Conservation (phyloP, 1,284 basidiomycete genomes). For the Peniophora sp. region DNA sequence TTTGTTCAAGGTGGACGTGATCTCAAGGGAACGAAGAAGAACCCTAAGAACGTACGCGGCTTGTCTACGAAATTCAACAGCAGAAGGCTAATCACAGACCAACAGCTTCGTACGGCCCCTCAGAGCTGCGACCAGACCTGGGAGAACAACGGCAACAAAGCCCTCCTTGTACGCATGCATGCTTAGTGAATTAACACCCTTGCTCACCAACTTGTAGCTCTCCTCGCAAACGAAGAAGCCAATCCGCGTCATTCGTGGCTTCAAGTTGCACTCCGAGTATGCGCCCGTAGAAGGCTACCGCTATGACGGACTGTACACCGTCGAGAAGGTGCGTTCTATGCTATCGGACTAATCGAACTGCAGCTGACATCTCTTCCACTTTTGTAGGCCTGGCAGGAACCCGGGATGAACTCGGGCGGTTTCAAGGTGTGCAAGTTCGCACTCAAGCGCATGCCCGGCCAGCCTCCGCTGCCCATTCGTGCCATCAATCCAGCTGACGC, state of each 20-base stretch:
- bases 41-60: constrained; percentile 70
- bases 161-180: constrained; percentile 42
- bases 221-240: constrained; percentile 70
- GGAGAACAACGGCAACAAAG: constrained; percentile 60
- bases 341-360: too few species aligned
- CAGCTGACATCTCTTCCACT: background rate
- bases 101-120: constrained; percentile 73
- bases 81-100: background rate
- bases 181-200: background rate
- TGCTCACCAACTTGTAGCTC: constrained; percentile 26
- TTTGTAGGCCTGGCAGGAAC: constrained; percentile 66
- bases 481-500: background rate
- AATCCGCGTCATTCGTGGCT: constrained; percentile 77
- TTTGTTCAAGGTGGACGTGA: constrained; percentile 61
- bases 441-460: constrained; percentile 61
- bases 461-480: constrained; percentile 38
- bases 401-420: constrained; percentile 54
- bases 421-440: constrained; percentile 74
- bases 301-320: constrained; percentile 77
- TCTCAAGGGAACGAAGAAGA: constrained; percentile 67
- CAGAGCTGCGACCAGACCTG: constrained; percentile 77
- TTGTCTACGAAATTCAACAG: too few species aligned
- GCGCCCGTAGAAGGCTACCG: constrained; percentile 76
- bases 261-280: constrained; percentile 60
- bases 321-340: constrained; percentile 48